phyloP scores from a whole-genome alignment of 345 rosid genomes.

The Capsella bursapastoris region DNA sequence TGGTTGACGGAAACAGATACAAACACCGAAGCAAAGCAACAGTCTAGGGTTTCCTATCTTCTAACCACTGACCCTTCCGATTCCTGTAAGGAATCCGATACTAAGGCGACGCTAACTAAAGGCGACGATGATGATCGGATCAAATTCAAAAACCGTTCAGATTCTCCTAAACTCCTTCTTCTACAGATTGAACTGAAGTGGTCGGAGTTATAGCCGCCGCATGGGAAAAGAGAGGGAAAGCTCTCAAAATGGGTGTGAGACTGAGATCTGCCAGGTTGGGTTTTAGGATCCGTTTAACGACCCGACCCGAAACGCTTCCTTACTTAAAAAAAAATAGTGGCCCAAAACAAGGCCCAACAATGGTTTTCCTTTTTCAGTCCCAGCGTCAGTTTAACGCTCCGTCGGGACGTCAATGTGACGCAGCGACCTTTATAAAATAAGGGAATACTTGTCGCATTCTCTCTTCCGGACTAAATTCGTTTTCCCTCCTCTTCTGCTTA shows the following conservation, averaged over 20 bases:
- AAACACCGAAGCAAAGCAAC: constrained; percentile 10
- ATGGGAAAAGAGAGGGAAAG: constrained; percentile 23
- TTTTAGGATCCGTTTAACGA: constrained; percentile 6
- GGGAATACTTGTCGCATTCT: not conserved
- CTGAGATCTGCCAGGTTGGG: constrained; percentile 17
- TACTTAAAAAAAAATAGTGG: not conserved
- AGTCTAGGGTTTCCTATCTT: constrained; percentile 27
- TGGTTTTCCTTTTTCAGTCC: not conserved
- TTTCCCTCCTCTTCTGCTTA: constrained; percentile 29
- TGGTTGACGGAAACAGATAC: constrained; percentile 13
- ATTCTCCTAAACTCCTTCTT: constrained; percentile 5
- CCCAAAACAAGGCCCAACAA: not conserved
- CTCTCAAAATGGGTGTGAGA: not conserved
- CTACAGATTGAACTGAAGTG: constrained; percentile 17
- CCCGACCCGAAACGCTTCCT: not conserved
- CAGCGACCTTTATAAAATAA: constrained; percentile 10
- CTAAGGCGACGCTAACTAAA: not conserved
- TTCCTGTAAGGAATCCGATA: not conserved
- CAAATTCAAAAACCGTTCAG: not conserved
- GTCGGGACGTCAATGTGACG: constrained; percentile 40
- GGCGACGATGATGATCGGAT: constrained; percentile 5
- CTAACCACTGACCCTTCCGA: not conserved
- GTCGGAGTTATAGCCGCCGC: constrained; percentile 31
- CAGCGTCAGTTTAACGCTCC: constrained; percentile 37
- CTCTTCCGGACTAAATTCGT: constrained; percentile 3